A percentile compares a stretch with the other conserved stretches of the same genome.
Evolutionary conservation across 495 filamentous ascomycete genomes (phyloP).

Genomic region (Xanthoparmelia taractica): DNA sequence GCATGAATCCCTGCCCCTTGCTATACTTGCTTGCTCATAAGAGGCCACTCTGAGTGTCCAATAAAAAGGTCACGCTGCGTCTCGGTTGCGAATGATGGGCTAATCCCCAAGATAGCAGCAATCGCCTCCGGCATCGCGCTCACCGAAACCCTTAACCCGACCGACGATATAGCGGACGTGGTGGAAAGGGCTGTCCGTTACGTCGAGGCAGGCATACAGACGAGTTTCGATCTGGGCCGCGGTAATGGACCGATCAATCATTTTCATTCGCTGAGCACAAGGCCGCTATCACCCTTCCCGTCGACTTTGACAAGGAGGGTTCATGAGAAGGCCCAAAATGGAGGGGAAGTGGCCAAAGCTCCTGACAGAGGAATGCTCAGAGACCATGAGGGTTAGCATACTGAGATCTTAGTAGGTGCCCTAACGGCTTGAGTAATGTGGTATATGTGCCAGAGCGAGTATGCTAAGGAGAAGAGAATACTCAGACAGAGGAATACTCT

Average conservation of each 20-base stretch:
- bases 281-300: background rate
- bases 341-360: background rate
- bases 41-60: background rate
- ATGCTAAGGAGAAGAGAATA: background rate
- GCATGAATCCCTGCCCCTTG: background rate
- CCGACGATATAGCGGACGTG: constrained; percentile 52
- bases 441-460: background rate
- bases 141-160: constrained; percentile 61
- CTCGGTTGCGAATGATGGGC: background rate
- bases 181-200: constrained; percentile 68
- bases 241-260: constrained; percentile 91
- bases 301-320: constrained; percentile 5
- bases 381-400: background rate
- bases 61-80: background rate
- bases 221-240: constrained; percentile 62
- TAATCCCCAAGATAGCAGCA: constrained; percentile 48
- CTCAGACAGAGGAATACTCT: background rate
- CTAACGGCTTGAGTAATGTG: background rate
- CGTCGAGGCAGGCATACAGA: constrained; percentile 75
- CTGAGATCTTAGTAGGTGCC: background rate
- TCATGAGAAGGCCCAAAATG: background rate
- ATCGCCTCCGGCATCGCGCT: constrained; percentile 81
- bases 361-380: background rate
- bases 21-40: background rate
- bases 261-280: constrained; percentile 58